These are phyloP conservation scores for Adansonia gregorii DNA, from an alignment of 441 rosid genomes.

Conservation along the genomic window DNA sequence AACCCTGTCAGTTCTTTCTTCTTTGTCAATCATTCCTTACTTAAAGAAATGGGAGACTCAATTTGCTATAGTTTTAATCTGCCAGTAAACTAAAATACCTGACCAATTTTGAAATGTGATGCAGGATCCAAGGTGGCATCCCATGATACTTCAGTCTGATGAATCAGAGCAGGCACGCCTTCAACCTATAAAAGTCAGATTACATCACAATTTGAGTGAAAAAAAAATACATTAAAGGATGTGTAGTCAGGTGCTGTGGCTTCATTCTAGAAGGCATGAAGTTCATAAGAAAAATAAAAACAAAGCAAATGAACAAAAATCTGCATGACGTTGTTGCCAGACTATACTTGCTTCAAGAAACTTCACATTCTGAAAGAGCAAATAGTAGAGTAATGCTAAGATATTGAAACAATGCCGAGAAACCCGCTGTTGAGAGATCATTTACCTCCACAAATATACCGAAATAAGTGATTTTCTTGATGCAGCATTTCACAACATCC, in stretches of 20 bases:
- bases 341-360: background rate
- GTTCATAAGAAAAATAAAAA: background rate
- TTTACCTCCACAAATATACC: constrained; percentile 89
- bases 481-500: constrained; percentile 81
- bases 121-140: constrained; percentile 88
- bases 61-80: constrained; percentile 15
- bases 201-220: constrained; percentile 17
- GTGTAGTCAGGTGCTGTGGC: background rate
- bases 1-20: background rate
- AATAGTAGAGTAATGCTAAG: background rate
- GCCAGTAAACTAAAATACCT: constrained; percentile 54
- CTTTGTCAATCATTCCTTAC: constrained; percentile 15
- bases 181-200: constrained; percentile 57
- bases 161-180: constrained; percentile 85
- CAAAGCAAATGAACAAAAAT: constrained; percentile 5
- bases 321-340: background rate
- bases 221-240: background rate
- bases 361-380: background rate
- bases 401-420: background rate
- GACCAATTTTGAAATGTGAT: constrained; percentile 78
- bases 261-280: constrained; percentile 13
- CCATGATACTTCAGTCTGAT: constrained; percentile 93
- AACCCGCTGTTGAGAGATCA: background rate
- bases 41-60: background rate
- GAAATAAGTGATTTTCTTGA: constrained; percentile 76